Evolutionary conservation across 768 basidiomycete species (phyloP), one percentile per base, ranked within the genome.

Genomic region (Daedaleopsis sinensis): DNA sequence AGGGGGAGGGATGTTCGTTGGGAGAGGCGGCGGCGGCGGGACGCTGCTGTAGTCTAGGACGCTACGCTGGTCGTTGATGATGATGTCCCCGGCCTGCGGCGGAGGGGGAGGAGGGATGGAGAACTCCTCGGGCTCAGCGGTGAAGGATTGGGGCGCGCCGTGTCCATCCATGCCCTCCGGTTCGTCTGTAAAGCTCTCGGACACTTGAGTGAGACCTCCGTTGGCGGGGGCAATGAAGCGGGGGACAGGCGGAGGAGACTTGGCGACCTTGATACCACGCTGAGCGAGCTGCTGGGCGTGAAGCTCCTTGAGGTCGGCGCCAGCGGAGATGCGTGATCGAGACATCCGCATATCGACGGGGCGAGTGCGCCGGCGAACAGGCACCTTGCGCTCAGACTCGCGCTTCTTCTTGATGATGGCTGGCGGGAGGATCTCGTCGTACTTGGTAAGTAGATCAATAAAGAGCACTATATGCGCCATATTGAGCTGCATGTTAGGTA

Each of bases 301-400:
- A 15, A 92, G 77, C 61, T 93, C 88, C 62, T 85, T 80, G 2
- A 85, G 77, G 63, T 94, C 89, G 4, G 83, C 82, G 24, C 87
- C 90, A 3, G 84, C 81, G 2, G 90, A 89, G 56, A 96, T 85
- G 58, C 82, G 83, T 65, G 86, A 85, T 63, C 94, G 82, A 65
- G 89, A 93, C 73, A 93, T 81, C 50, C 94, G 89, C 87, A 95
- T 89, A 72, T 97, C 95, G 49, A 96, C 77, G 0, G 89, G 88
- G 0, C 90, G 89, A 3, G 95, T 96, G 56, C 92, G 90, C 70
- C 95, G 96, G 44, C 94, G 83, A 23, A 87, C 70, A 13, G 93
- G 95, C 48, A 91, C 80, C 62, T 88, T 91, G 49, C 95, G 87
- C 65, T 93, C 94, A 0, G 92, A 89, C 68, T 96, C 94, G 23